Conservation (phyloP, 495 filamentous ascomycete genomes). For the Neurospora sp. region DNA sequence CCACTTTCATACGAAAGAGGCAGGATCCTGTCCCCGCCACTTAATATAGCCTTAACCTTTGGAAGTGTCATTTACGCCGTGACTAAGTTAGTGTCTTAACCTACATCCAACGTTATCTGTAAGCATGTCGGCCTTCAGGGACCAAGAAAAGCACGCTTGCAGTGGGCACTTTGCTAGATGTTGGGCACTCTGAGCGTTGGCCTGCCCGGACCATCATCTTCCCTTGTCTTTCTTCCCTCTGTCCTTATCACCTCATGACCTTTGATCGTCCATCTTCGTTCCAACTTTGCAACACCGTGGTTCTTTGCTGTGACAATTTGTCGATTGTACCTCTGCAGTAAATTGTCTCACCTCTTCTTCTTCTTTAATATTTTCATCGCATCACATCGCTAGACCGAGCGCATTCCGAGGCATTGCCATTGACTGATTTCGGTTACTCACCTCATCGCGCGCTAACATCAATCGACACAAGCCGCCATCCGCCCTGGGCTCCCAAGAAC, state of each 20-base stretch:
- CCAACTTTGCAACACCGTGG: background rate
- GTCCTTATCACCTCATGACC: background rate
- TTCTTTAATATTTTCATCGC: background rate
- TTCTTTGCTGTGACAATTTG: background rate
- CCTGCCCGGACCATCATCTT: background rate
- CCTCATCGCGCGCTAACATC: background rate
- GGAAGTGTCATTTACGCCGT: no score
- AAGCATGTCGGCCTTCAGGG: background rate
- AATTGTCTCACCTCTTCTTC: background rate
- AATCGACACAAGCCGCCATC: background rate
- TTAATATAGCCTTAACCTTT: background rate
- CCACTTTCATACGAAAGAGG: background rate
- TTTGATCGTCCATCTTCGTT: background rate
- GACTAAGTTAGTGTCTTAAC: background rate
- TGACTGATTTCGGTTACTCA: background rate
- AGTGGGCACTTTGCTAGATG: background rate
- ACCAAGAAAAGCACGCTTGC: background rate
- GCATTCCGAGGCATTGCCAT: background rate
- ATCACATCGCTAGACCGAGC: background rate
- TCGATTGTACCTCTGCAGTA: background rate
- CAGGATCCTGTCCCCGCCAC: background rate
- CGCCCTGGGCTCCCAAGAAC: background rate
- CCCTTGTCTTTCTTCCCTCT: background rate
- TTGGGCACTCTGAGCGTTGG: background rate
- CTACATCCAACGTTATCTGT: background rate